Conservation (phyloP, 2,329 filamentous ascomycete species). For the Lojkania enalia region DNA sequence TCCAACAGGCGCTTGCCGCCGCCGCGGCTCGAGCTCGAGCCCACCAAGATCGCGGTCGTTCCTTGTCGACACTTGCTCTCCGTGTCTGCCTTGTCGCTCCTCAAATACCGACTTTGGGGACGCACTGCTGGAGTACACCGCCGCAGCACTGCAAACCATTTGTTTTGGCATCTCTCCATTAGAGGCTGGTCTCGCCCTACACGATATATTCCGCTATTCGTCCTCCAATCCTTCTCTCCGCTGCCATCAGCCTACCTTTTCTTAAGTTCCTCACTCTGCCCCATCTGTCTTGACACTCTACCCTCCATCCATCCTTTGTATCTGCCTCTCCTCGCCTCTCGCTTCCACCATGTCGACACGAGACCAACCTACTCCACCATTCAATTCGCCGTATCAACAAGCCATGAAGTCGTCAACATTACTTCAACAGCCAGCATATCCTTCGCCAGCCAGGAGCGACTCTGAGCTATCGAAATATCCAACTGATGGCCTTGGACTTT, state of each 20-base stretch:
- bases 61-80: conserved; percentile 37
- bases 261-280: conserved; percentile 13
- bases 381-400: conserved; percentile 43
- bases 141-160: conserved; percentile 36
- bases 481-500: conserved; percentile 38
- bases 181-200: conserved; percentile 25
- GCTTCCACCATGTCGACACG: conserved; percentile 33
- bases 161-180: conserved; percentile 21
- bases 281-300: conserved; percentile 9
- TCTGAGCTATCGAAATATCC: conserved; percentile 30
- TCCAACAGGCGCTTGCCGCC: conserved; percentile 44
- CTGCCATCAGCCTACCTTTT: conserved; percentile 15
- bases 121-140: conserved; percentile 35
- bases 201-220: conserved; percentile 38
- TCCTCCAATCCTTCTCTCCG: conserved; percentile 20
- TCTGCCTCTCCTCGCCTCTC: conserved; percentile 13
- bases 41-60: conserved; percentile 12
- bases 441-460: conserved; percentile 40
- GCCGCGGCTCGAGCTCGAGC: conserved; percentile 32
- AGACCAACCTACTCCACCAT: conserved; percentile 38
- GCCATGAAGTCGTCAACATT: conserved; percentile 26
- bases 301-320: conserved; percentile 9
- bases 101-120: conserved; percentile 36
- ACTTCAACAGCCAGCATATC: conserved; percentile 38
- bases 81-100: conserved; percentile 44